Percentiles rank a stretch among this genome's conserved stretches.
These are phyloP conservation scores for Arthrobotrys pseudoclavata DNA, from an alignment of 2,329 filamentous ascomycete species.

Conservation along the genomic window DNA sequence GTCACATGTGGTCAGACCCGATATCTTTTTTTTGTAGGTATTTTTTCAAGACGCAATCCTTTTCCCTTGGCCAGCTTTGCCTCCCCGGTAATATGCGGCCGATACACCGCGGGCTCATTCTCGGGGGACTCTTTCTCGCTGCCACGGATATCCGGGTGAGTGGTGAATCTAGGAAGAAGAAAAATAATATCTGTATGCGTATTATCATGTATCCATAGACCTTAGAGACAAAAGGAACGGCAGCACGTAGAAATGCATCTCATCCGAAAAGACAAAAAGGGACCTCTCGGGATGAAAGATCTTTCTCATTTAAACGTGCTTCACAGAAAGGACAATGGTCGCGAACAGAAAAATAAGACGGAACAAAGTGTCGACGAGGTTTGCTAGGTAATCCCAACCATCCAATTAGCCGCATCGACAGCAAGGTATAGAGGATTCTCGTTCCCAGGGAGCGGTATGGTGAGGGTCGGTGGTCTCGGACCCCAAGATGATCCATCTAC, in stretches of 20 bases:
- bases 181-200: constrained; percentile 43
- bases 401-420: constrained; percentile 25
- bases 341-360: constrained; percentile 33
- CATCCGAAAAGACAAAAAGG: constrained; percentile 38
- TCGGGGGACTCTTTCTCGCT: constrained; percentile 11
- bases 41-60: constrained; percentile 40
- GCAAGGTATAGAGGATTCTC: constrained; percentile 19
- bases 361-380: constrained; percentile 8
- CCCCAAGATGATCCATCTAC: constrained; percentile 8
- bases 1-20: constrained; percentile 30
- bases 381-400: constrained; percentile 35
- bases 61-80: constrained; percentile 6
- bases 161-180: constrained; percentile 22
- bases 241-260: constrained; percentile 50
- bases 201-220: constrained; percentile 56
- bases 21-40: not conserved
- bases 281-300: constrained; percentile 21
- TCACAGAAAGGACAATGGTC: constrained; percentile 29
- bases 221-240: constrained; percentile 42
- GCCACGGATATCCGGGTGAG: constrained; percentile 10
- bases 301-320: constrained; percentile 39
- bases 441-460: constrained; percentile 1
- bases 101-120: constrained; percentile 19
- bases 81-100: constrained; percentile 28
- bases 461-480: not conserved